These are phyloP conservation scores for Tolypocladium nubicola DNA, from an alignment of 2,329 filamentous ascomycete species.

Conservation along the genomic window DNA sequence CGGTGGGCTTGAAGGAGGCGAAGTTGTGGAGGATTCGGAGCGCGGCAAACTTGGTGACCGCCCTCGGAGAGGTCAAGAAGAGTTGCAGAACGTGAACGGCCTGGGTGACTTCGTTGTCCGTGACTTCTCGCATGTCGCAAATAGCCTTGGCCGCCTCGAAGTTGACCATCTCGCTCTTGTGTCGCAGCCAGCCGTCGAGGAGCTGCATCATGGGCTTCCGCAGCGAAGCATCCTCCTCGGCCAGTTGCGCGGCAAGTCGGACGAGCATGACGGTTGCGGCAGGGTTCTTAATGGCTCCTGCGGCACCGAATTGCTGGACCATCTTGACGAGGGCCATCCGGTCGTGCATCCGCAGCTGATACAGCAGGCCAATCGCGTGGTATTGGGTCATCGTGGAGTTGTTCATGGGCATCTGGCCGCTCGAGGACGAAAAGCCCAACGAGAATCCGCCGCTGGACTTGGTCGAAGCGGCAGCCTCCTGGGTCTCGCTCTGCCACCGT, in stretches of 20 bases:
- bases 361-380: conserved; percentile 91
- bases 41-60: conserved; percentile 94
- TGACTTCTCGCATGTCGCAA: conserved; percentile 86
- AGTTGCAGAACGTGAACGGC: conserved; percentile 92
- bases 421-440: conserved; percentile 79
- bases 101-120: conserved; percentile 81
- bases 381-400: conserved; percentile 98
- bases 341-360: conserved; percentile 96
- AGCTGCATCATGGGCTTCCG: conserved; percentile 95
- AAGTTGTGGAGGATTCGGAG: conserved; percentile 95
- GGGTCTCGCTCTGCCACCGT: conserved; percentile 97
- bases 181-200: conserved; percentile 89
- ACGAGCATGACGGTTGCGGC: conserved; percentile 89
- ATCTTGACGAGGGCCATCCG: conserved; percentile 99
- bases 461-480: conserved; percentile 83
- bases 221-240: conserved; percentile 82
- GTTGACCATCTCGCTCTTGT: conserved; percentile 99
- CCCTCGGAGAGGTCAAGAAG: conserved; percentile 89
- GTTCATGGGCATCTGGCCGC: conserved; percentile 65
- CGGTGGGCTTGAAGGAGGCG: conserved; percentile 89
- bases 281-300: conserved; percentile 89
- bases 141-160: conserved; percentile 98
- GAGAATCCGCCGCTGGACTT: conserved; percentile 88
- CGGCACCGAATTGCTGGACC: conserved; percentile 96
- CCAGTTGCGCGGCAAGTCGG: conserved; percentile 81